These are phyloP conservation scores for Ustilago vetiveriae DNA, from an alignment of 1,284 basidiomycete species.

Conservation along the genomic window DNA sequence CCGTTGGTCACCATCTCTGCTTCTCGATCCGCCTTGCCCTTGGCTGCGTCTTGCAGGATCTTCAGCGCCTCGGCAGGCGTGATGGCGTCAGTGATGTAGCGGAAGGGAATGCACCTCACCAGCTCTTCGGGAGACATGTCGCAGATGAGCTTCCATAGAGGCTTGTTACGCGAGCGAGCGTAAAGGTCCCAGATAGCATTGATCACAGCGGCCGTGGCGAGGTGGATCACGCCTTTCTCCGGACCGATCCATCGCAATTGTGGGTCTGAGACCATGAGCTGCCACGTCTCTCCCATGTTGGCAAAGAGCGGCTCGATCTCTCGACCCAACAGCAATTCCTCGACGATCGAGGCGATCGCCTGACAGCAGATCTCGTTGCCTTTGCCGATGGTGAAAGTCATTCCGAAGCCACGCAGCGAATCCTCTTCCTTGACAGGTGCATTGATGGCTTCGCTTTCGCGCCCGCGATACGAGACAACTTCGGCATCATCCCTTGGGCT, in stretches of 20 bases:
- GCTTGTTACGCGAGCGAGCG: conserved; percentile 78
- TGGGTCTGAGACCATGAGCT: conserved; percentile 47
- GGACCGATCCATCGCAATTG: conserved; percentile 72
- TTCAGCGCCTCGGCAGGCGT: conserved; percentile 87
- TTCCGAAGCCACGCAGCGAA: conserved; percentile 72
- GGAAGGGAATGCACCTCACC: conserved; percentile 80
- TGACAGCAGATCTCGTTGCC: conserved; percentile 76
- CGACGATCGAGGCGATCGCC: conserved; percentile 26
- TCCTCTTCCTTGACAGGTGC: conserved; percentile 43
- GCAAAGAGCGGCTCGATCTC: conserved; percentile 82
- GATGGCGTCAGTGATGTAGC: conserved; percentile 90
- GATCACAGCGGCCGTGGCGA: conserved; percentile 81
- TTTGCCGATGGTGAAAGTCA: conserved; percentile 57
- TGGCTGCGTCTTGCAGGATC: conserved; percentile 80
- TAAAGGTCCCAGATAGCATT: conserved; percentile 77
- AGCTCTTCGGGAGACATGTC: conserved; percentile 86
- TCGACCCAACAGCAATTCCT: conserved; percentile 85
- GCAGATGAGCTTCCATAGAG: conserved; percentile 83
- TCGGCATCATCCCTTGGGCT: conserved; percentile 64
- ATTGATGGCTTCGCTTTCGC: conserved; percentile 45
- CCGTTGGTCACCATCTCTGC: conserved; percentile 69
- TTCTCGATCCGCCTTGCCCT: conserved; percentile 75
- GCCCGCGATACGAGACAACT: conserved; percentile 41
- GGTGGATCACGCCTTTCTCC: conserved; percentile 86
- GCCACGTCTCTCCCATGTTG: conserved; percentile 74